Conservation (phyloP, 208 protist species). For the Porcisia hertigi region DNA sequence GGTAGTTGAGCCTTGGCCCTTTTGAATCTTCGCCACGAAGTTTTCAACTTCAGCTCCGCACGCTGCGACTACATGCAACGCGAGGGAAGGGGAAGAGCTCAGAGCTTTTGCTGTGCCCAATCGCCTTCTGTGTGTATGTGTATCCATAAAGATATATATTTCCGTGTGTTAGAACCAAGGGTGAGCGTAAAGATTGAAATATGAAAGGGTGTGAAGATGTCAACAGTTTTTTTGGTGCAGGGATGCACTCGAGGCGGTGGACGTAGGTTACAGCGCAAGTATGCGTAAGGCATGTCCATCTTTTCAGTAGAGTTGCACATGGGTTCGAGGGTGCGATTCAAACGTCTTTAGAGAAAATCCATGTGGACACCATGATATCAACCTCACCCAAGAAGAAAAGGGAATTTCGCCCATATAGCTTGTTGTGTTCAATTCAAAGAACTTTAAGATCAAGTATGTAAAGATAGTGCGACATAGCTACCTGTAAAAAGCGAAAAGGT, state of each 20-base stretch:
- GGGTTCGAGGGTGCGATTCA: background rate
- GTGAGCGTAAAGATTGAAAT: background rate
- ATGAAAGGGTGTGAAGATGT: background rate
- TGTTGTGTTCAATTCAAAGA: background rate
- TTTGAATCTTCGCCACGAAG: background rate
- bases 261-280: background rate
- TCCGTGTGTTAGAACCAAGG: background rate
- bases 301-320: background rate
- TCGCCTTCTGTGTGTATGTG: background rate
- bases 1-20: background rate
- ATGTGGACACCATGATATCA: background rate
- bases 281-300: background rate
- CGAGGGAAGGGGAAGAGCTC: background rate
- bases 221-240: background rate
- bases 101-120: background rate
- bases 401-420: background rate
- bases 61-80: slow-evolving; percentile 3
- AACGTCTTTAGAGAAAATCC: background rate
- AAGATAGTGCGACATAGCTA: background rate
- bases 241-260: no score
- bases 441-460: background rate
- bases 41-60: background rate
- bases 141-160: no score
- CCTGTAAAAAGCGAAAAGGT: background rate
- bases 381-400: background rate